phyloP scores from a whole-genome alignment of 202 grass and related monocot species.

The Eragrostis tef region DNA sequence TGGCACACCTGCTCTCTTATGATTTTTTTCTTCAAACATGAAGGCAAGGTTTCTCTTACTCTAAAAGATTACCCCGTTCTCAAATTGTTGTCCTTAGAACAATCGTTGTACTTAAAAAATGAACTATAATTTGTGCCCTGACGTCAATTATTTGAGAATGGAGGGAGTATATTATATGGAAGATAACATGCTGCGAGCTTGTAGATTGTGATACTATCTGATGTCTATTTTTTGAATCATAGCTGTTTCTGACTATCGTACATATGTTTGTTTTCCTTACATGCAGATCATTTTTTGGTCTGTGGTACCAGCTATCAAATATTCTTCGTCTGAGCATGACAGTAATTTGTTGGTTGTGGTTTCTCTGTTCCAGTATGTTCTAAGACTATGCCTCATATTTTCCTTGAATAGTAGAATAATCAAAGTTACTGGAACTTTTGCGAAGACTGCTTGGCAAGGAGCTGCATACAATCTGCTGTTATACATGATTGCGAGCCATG shows the following conservation, averaged over 20 bases:
- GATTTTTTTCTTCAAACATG: neutral
- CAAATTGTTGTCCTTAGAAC: no score
- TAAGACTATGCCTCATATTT: slow-evolving; percentile 87
- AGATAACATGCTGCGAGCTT: no score
- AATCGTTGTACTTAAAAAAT: no score
- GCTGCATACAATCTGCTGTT: slow-evolving; percentile 90
- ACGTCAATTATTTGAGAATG: no score
- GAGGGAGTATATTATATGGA: neutral
- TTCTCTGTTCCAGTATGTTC: slow-evolving; percentile 75
- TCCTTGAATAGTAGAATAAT: slow-evolving; percentile 79
- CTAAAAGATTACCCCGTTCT: neutral
- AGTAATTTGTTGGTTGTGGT: slow-evolving; percentile 72
- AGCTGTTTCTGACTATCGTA: slow-evolving; percentile 33
- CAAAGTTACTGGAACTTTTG: slow-evolving; percentile 72
- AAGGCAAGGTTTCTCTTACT: neutral
- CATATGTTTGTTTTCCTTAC: slow-evolving; percentile 15
- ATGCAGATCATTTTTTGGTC: slow-evolving; percentile 89
- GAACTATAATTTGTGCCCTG: no score
- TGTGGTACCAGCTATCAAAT: slow-evolving; percentile 74
- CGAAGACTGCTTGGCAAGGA: slow-evolving; percentile 91
- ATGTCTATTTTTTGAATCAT: slow-evolving; percentile 27
- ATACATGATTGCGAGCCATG: slow-evolving; percentile 99
- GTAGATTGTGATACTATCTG: slow-evolving; percentile 15
- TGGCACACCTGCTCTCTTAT: neutral
- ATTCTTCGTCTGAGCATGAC: slow-evolving; percentile 70